Conservation (phyloP, 441 rosid species). For the Pelargonium citronellum region DNA sequence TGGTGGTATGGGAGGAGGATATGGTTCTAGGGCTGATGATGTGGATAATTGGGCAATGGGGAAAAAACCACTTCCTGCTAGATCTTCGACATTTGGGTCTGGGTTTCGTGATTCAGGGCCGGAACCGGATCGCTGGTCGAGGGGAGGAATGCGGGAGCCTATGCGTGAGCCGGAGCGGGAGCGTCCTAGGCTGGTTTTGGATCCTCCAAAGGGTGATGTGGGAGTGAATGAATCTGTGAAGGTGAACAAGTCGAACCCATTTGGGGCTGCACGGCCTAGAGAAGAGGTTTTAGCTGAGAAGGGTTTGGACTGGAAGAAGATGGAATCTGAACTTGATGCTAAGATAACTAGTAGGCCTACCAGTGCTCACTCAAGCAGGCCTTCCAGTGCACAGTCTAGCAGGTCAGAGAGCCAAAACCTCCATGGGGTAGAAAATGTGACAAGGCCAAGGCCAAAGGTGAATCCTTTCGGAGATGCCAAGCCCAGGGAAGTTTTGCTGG, state of each 20-base stretch:
- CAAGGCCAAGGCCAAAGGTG: conserved; percentile 64
- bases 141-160: conserved; percentile 46
- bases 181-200: conserved; percentile 61
- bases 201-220: conserved; percentile 52
- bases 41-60: conserved; percentile 48
- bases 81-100: conserved; percentile 59
- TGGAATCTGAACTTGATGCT: conserved; percentile 67
- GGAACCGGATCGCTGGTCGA: conserved; percentile 61
- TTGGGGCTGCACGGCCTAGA: conserved; percentile 89
- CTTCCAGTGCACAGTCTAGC: conserved; percentile 83
- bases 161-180: conserved; percentile 26
- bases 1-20: conserved; percentile 2
- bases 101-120: conserved; percentile 55
- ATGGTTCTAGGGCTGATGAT: conserved; percentile 48
- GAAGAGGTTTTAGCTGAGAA: conserved; percentile 90
- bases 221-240: conserved; percentile 40
- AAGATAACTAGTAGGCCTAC: conserved; percentile 67
- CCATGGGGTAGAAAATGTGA: conserved; percentile 54
- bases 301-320: conserved; percentile 85
- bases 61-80: conserved; percentile 43
- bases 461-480: conserved; percentile 96
- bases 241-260: conserved; percentile 64
- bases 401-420: conserved; percentile 63
- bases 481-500: conserved; percentile 83
- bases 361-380: conserved; percentile 84